These are phyloP conservation scores for Entomortierella chlamydospora DNA, from an alignment of 192 early-diverging fungal genomes.

Conservation along the genomic window DNA sequence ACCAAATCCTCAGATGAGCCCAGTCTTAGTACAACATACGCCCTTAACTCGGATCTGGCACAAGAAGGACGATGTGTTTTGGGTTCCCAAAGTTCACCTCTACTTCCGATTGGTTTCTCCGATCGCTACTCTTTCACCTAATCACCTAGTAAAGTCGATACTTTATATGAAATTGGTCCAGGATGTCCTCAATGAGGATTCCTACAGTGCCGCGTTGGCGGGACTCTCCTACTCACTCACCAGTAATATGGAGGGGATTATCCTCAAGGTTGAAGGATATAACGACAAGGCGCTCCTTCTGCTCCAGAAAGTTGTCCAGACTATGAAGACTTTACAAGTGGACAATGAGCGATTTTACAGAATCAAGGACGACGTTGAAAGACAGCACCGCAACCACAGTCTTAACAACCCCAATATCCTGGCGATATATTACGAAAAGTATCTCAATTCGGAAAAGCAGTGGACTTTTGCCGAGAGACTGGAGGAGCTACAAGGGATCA, in stretches of 20 bases:
- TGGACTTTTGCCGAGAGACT: conserved; percentile 83
- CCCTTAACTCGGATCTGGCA: conserved; percentile 82
- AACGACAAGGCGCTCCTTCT: conserved; percentile 83
- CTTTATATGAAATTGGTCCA: conserved; percentile 49
- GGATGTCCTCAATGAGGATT: conserved; percentile 58
- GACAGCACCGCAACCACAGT: conserved; percentile 72
- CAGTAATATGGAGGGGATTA: conserved; percentile 63
- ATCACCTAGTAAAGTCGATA: conserved; percentile 10
- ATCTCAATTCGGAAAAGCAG: conserved; percentile 72
- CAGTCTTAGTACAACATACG: conserved; percentile 71
- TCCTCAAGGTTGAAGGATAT: conserved; percentile 78
- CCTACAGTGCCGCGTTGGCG: conserved; percentile 62
- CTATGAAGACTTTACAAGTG: conserved; percentile 67
- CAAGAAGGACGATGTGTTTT: conserved; percentile 94
- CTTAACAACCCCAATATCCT: conserved; percentile 78
- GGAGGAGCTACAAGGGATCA: conserved; percentile 66
- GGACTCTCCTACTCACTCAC: conserved; percentile 68
- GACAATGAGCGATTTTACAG: conserved; percentile 73
- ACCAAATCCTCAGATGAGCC: conserved; percentile 39
- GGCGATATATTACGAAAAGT: conserved; percentile 69
- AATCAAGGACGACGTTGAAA: conserved; percentile 76
- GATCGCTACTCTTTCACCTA: background rate
- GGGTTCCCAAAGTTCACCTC: conserved; percentile 86
- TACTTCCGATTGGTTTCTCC: conserved; percentile 62
- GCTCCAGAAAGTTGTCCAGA: conserved; percentile 71